Evolutionary conservation across 2,329 filamentous ascomycete genomes (phyloP), one percentile per base, ranked within the genome.

Genomic region (Fusarium sublunatum): DNA sequence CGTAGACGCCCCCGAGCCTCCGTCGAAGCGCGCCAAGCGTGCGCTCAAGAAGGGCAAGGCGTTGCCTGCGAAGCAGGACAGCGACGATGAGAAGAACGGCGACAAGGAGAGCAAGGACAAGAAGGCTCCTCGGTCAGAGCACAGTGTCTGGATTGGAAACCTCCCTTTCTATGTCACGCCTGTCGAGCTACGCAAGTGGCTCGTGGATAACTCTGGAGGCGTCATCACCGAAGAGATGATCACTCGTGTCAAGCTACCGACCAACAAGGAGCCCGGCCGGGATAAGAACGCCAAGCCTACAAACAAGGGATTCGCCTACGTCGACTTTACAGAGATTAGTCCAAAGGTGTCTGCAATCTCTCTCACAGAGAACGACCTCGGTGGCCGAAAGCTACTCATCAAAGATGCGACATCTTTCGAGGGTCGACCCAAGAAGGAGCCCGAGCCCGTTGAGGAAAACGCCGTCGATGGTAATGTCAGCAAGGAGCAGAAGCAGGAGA

Each of bases 251-350:
- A 89, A 97, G 76, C 81, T 97, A 72, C 93, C 93, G 1, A 85
- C 79, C 7, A 82, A 80, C 56, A 89, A 85, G 66, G 86, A 84
- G 46, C 65, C 72, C 29, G 74, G 70, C 25, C 72, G 73, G 25
- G 73, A 74, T 34, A 76, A 72, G 65, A 67, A 45, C 44, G 69
- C 72, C 39, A 74, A 75, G 55, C 70, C 75, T 4, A 54, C 63
- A n/a, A 99, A 98, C 81, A 94, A 91, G 77, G 96, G 95, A 13
- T 99, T 97, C 74, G 95, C 95, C 51, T 99, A 99, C 73, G 88
- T 99, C 64, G 96, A 99, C 75, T 97, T 99, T 73, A 81, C 87
- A 41, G 89, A 85, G 24, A 84, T 89, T 36, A 79, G 78, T n/a
- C 85, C 88, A 39, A 85, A 93, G 71, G 81, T 92, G 31, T 86